Percentiles rank a stretch among this genome's conserved stretches.
phyloP scores from a whole-genome alignment of 2,329 filamentous ascomycete species.

The Colletotrichum australisinense region DNA sequence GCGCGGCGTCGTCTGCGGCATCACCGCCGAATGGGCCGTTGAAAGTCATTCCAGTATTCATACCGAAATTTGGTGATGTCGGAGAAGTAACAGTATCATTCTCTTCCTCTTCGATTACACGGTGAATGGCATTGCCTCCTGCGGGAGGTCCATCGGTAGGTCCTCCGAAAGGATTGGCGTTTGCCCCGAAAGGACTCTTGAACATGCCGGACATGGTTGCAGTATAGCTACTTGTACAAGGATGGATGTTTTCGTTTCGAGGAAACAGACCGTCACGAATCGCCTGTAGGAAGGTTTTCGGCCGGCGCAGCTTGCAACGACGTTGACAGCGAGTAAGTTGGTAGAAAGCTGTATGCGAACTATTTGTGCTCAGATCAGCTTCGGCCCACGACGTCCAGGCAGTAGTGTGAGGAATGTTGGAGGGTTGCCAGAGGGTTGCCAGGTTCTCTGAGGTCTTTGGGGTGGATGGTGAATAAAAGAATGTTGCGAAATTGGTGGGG shows the following conservation, averaged over 20 bases:
- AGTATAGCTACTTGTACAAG: slow-evolving; percentile 37
- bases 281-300: slow-evolving; percentile 58
- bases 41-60: slow-evolving; percentile 55
- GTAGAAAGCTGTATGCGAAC: slow-evolving; percentile 70
- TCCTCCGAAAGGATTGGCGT: slow-evolving; percentile 79
- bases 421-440: slow-evolving; percentile 6
- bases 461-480: slow-evolving; percentile 29
- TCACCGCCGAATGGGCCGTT: slow-evolving; percentile 64
- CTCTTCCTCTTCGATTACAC: slow-evolving; percentile 86
- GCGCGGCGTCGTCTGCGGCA: slow-evolving; percentile 57
- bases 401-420: slow-evolving; percentile 10
- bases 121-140: slow-evolving; percentile 53
- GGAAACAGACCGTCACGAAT: neutral
- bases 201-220: slow-evolving; percentile 79
- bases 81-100: slow-evolving; percentile 81
- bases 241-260: neutral
- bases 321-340: slow-evolving; percentile 68
- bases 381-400: slow-evolving; percentile 57
- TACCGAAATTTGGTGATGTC: slow-evolving; percentile 71
- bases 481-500: slow-evolving; percentile 34
- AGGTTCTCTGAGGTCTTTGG: slow-evolving; percentile 19
- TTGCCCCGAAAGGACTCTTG: slow-evolving; percentile 76
- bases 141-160: slow-evolving; percentile 52
- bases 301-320: slow-evolving; percentile 78
- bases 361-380: slow-evolving; percentile 70